A percentile compares a stretch with the other conserved stretches of the same genome.
These are phyloP conservation scores for Cryphonectria japonica DNA, from an alignment of 2,329 filamentous ascomycete genomes.

Conservation along the genomic window DNA sequence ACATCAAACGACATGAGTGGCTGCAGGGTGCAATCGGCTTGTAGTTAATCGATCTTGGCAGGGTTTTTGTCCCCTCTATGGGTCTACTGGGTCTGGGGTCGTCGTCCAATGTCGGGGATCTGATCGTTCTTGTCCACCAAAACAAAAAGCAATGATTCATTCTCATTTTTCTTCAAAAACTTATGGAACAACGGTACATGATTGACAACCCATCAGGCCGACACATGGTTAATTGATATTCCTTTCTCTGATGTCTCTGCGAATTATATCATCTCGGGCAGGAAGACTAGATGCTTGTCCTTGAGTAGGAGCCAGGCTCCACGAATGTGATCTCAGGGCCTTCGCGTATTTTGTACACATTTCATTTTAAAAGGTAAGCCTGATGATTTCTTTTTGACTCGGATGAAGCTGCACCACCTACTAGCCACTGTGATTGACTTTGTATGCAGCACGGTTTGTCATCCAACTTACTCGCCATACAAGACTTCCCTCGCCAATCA, in stretches of 20 bases:
- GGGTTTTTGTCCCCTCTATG: slow-evolving; percentile 11
- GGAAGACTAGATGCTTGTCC: slow-evolving; percentile 28
- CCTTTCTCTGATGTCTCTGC: not conserved
- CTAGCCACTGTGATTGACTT: too few species aligned
- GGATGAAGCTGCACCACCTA: not conserved
- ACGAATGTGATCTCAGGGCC: slow-evolving; percentile 23
- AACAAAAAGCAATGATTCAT: slow-evolving; percentile 28
- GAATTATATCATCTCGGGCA: not conserved
- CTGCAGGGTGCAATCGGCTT: slow-evolving; percentile 4
- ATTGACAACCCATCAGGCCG: not conserved
- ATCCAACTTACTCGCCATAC: too few species aligned
- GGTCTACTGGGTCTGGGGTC: slow-evolving; percentile 21
- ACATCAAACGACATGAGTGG: slow-evolving; percentile 10
- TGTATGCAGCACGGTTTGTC: too few species aligned
- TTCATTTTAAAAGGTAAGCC: slow-evolving; percentile 2
- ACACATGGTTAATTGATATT: not conserved
- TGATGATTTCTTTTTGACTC: not conserved
- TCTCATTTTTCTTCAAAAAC: slow-evolving; percentile 17
- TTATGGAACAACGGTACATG: slow-evolving; percentile 4
- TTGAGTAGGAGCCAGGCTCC: slow-evolving; percentile 16
- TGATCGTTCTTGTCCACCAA: slow-evolving; percentile 27
- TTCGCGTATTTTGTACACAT: slow-evolving; percentile 28
- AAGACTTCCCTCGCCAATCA: not conserved
- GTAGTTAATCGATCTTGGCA: slow-evolving; percentile 17
- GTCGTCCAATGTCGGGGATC: slow-evolving; percentile 20